These are phyloP conservation scores for Lactarius sp. DNA, from an alignment of 768 basidiomycete species.

Conservation along the genomic window DNA sequence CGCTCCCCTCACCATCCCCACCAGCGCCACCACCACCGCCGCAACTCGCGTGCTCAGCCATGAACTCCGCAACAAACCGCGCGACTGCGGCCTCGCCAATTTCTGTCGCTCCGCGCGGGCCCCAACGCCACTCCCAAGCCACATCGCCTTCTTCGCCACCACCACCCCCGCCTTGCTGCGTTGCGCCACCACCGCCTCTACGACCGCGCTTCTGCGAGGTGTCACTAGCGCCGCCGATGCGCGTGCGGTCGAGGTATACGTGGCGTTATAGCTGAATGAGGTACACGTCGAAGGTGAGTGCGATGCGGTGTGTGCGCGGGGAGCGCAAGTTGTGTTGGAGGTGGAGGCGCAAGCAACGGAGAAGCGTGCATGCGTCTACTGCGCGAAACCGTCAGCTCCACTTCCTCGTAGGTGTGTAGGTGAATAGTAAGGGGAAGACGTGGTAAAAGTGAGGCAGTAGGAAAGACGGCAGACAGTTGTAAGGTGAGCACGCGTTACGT, in stretches of 20 bases:
- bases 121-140: conserved; percentile 46
- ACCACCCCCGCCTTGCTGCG: too few species aligned
- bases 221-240: too few species aligned
- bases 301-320: conserved; percentile 47
- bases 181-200: too few species aligned
- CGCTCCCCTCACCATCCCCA: conserved; percentile 3
- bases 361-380: conserved; percentile 64
- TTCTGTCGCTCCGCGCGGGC: conserved; percentile 70
- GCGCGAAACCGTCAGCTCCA: not conserved
- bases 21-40: not conserved
- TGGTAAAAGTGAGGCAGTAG: not conserved
- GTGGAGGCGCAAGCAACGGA: conserved; percentile 55
- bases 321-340: conserved; percentile 46
- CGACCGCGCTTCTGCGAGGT: too few species aligned
- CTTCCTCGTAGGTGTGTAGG: too few species aligned
- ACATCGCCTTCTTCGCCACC: too few species aligned
- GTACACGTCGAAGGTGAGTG: too few species aligned
- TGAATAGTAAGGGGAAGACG: not conserved
- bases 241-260: too few species aligned
- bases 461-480: conserved; percentile 29
- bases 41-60: conserved; percentile 42
- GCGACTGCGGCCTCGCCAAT: conserved; percentile 76
- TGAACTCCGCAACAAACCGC: conserved; percentile 74
- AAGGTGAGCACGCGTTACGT: too few species aligned
- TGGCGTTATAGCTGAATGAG: too few species aligned